These are phyloP conservation scores for Henckelia pumila DNA, from an alignment of 257 asterid species.

Conservation along the genomic window DNA sequence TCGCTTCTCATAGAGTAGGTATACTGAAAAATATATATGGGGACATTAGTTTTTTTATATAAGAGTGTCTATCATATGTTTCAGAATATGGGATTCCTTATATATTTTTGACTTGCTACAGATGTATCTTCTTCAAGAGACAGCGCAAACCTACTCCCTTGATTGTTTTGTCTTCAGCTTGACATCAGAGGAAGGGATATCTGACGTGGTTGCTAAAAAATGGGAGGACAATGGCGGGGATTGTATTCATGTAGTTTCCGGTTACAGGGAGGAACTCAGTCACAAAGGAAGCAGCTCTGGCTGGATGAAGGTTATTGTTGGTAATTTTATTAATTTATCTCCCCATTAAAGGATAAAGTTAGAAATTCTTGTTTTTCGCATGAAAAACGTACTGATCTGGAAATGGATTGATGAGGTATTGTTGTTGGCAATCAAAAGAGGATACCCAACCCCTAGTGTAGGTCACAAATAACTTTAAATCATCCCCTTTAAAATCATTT, in stretches of 20 bases:
- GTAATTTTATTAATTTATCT: constrained; percentile 41
- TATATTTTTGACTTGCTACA: constrained; percentile 29
- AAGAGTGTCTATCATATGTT: constrained; percentile 5
- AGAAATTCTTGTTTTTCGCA: constrained; percentile 13
- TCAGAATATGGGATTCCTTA: constrained; percentile 17
- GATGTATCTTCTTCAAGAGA: constrained; percentile 61
- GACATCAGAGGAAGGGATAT: constrained; percentile 44
- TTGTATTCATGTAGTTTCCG: constrained; percentile 51
- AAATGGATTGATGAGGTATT: not conserved
- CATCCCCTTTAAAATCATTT: constrained; percentile 6
- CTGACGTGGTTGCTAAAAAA: constrained; percentile 38
- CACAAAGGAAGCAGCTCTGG: constrained; percentile 36
- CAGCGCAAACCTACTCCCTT: constrained; percentile 43
- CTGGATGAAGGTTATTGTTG: constrained; percentile 55
- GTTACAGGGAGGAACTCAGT: constrained; percentile 36
- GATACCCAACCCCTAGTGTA: constrained; percentile 11
- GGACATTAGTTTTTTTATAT: not conserved
- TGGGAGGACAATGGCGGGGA: constrained; percentile 51
- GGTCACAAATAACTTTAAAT: not conserved
- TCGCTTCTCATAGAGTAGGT: not conserved
- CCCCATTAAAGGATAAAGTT: constrained; percentile 16
- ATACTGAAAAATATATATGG: not conserved
- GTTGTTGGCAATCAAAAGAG: constrained; percentile 4
- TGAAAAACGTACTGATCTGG: constrained; percentile 11
- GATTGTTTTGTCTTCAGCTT: constrained; percentile 36